Percentiles rank a stretch among this genome's conserved stretches.
phyloP scores from a whole-genome alignment of 768 basidiomycete species.

The Xerocomellus dryophilus region DNA sequence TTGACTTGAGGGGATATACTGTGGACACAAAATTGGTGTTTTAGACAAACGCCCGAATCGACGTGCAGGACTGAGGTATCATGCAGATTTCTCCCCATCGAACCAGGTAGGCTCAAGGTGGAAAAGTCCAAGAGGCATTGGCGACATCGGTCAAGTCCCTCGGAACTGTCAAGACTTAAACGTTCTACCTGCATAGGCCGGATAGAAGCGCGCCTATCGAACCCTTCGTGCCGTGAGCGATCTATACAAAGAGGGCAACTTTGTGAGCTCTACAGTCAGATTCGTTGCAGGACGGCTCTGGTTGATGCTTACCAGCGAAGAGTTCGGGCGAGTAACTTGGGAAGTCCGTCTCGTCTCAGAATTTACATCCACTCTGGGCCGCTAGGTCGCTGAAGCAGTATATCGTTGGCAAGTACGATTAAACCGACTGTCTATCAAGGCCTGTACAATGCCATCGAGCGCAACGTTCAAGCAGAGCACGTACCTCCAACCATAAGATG shows the following conservation, averaged over 20 bases:
- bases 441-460: conserved; percentile 46
- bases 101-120: background rate
- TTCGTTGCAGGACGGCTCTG: background rate
- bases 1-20: conserved; percentile 17
- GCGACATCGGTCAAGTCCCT: background rate
- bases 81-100: conserved; percentile 34
- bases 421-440: conserved; percentile 50
- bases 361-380: background rate
- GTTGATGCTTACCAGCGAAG: conserved; percentile 2
- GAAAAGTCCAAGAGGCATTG: background rate
- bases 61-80: background rate
- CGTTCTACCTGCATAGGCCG: conserved; percentile 30
- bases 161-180: conserved; percentile 2
- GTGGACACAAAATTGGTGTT: conserved; percentile 21
- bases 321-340: conserved; percentile 27
- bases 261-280: conserved; percentile 31
- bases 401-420: conserved; percentile 44
- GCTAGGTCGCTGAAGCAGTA: conserved; percentile 43
- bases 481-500: background rate
- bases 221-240: conserved; percentile 47
- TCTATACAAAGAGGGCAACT: conserved; percentile 49
- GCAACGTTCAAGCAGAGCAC: conserved; percentile 19
- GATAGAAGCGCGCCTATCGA: conserved; percentile 43
- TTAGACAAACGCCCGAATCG: background rate
- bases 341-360: conserved; percentile 20